Evolutionary conservation across 2,329 filamentous ascomycete species (phyloP), one percentile per base, ranked within the genome.

Genomic region (Tricladium varicosporioides): DNA sequence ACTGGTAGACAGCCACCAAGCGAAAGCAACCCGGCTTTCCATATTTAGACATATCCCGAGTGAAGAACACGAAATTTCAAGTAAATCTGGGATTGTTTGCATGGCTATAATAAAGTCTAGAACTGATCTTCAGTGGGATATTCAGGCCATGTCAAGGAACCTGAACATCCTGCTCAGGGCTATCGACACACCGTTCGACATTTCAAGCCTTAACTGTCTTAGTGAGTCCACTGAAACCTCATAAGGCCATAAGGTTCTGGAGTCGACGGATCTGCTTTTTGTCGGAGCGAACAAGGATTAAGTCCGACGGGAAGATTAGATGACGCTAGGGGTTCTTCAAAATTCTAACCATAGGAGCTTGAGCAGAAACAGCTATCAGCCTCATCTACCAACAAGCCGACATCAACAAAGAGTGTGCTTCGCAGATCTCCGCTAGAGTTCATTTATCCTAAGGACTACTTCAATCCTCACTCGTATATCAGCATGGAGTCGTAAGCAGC

Each of bases 291-390:
- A 10, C 18, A 49, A 32, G 13, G n/a, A 2, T 15, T 10, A 10
- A 14, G 14, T 32, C 47, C 19, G 42, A 46, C 43, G n/a, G 4
- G 36, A 40, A n/a, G 36, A 40, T 13, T 22, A 46, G 42, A 47
- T 40, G 51, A 53, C 51, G 51, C 49, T 43, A 43, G 33, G 11
- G 27, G 42, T 8, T 11, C 15, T 42, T 53, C 51, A 47, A 53
- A 53, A 47, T 36, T 53, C 27, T 36, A 53, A 36, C 19, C 32
- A 15, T 14, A 18, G 19, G 40, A 57, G 45, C 31, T n/a, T 11
- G 33, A 32, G n/a, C 15, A 31, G 46, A 51, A 14, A 27, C 14
- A 47, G 43, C 49, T 48, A 52, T 53, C 49, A 48, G 19, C 44
- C 49, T 48, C 33, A 51, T 22, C 16, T 13, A 3, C 33, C 27